Evolutionary conservation across 331 rosid genomes (phyloP).

Genomic region (Arachis monticola): DNA sequence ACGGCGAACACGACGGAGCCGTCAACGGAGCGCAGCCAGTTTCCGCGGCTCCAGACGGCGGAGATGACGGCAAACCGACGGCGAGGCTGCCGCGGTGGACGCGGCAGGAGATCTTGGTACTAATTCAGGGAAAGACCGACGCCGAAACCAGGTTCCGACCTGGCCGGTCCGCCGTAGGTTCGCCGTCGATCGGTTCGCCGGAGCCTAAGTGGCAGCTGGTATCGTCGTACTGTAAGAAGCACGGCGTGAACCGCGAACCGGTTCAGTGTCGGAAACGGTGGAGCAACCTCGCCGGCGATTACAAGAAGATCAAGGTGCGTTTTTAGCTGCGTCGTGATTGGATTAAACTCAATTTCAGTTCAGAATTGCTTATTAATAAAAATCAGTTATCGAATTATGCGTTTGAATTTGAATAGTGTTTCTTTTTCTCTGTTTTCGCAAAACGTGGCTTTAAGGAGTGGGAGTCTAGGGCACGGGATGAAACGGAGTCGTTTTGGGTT

Average conservation of each 20-base stretch:
- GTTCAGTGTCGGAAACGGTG: constrained; percentile 99
- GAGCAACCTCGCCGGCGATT: constrained; percentile 98
- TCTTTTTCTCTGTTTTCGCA: not conserved
- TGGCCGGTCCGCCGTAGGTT: constrained; percentile 44
- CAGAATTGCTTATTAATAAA: not conserved
- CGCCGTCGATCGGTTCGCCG: constrained; percentile 59
- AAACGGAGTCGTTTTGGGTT: constrained; percentile 90
- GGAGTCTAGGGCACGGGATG: constrained; percentile 78
- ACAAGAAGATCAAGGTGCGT: constrained; percentile 73
- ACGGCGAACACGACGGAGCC: constrained; percentile 48
- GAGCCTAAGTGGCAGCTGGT: constrained; percentile 98
- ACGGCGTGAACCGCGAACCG: constrained; percentile 95
- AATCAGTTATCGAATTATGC: not conserved
- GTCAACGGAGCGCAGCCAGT: constrained; percentile 60
- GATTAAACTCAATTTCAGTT: not conserved
- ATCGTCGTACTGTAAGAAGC: constrained; percentile 78
- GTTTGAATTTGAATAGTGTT: not conserved
- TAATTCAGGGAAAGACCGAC: constrained; percentile 86
- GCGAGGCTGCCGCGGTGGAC: constrained; percentile 97
- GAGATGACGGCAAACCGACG: constrained; percentile 67
- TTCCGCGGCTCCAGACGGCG: constrained; percentile 50
- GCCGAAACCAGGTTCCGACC: constrained; percentile 75
- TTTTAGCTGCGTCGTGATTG: not conserved
- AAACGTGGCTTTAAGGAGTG: constrained; percentile 55
- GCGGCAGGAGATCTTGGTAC: constrained; percentile 87